Evolutionary conservation across 164 flowering plant species (phyloP), one percentile per base, ranked within the genome.

Genomic region (Liquidambar formosana): DNA sequence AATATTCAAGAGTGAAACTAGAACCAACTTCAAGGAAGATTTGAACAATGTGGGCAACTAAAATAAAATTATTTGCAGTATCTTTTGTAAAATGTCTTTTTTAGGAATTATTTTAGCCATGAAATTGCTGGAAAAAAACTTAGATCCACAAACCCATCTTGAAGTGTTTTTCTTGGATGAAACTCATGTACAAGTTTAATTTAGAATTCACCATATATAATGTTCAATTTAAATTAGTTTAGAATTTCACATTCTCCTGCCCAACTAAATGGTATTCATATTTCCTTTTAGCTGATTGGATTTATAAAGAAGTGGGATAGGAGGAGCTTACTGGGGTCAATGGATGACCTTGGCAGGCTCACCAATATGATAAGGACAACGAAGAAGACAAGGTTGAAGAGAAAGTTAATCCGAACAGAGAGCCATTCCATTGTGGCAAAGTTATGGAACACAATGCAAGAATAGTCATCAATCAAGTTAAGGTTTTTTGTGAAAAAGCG

Each of bases 391-490:
- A 89, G 69, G 75, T 88, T 91, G 84, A 89, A 93, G 21, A 93
- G 84, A 52, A 89, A 85, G 78, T 93, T 91, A 59, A 85, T 81
- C 41, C 98, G 81, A 60, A 87, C 80, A 46, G 85, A 84, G 4
- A 93, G 84, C 98, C 98, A 93, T 71, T 93, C 98, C 92, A 89
- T 91, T 10, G 93, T 79, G 10, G 87, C 88, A 22, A 73, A 73
- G 69, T 87, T 89, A 80, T 88, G 86, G 75, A 93, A 91, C n/a
- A 77, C 73, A 22, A 87, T 67, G 0, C 93, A 82, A 64, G 95
- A 88, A 65, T 87, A 89, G 48, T 88, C 86, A 78, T 93, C 91
- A 21, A 88, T 72, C 53, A 91, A 66, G 48, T 71, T 68, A 22
- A 82, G 68, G 60, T 59, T 76, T 69, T 70, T 88, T 44, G 12